phyloP scores from a whole-genome alignment of 2,329 filamentous ascomycete species.

The Claviceps africana region DNA sequence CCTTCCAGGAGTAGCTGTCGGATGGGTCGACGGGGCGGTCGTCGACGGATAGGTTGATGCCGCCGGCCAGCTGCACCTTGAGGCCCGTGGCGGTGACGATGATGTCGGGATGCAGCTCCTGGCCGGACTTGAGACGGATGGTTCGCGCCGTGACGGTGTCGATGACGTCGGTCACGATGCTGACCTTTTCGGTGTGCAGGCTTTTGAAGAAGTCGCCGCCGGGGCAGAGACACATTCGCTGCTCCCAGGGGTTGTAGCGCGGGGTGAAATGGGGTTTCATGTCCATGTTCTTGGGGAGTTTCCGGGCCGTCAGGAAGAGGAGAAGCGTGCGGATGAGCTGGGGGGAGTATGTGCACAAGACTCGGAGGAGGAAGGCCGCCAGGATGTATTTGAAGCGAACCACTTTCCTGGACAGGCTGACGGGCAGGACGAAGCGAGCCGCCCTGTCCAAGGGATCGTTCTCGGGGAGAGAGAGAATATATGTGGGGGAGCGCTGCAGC shows the following conservation, averaged over 20 bases:
- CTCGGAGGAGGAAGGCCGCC: constrained; percentile 31
- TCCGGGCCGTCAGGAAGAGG: constrained; percentile 23
- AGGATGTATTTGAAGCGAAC: constrained; percentile 31
- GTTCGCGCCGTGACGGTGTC: constrained; percentile 29
- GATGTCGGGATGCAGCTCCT: constrained; percentile 43
- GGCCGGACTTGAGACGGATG: constrained; percentile 29
- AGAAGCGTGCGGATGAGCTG: constrained; percentile 32
- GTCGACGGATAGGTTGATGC: constrained; percentile 36
- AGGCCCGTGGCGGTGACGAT: constrained; percentile 55
- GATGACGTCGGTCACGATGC: constrained; percentile 34
- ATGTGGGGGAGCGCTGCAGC: constrained; percentile 62
- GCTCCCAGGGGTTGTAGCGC: constrained; percentile 50
- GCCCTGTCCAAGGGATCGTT: constrained; percentile 20
- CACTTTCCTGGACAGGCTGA: constrained; percentile 30
- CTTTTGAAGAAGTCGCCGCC: constrained; percentile 37
- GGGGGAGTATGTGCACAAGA: constrained; percentile 27
- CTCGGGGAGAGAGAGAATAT: constrained; percentile 40
- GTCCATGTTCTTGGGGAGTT: constrained; percentile 37
- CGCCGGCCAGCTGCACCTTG: constrained; percentile 39
- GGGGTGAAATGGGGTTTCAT: constrained; percentile 48
- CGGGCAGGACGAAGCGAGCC: constrained; percentile 28
- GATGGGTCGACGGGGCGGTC: constrained; percentile 28
- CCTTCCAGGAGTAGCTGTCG: constrained; percentile 43
- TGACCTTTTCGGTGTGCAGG: constrained; percentile 23
- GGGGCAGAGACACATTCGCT: constrained; percentile 54